These are phyloP conservation scores for Ustilago loliicola DNA, from an alignment of 1,284 basidiomycete genomes.

Conservation along the genomic window DNA sequence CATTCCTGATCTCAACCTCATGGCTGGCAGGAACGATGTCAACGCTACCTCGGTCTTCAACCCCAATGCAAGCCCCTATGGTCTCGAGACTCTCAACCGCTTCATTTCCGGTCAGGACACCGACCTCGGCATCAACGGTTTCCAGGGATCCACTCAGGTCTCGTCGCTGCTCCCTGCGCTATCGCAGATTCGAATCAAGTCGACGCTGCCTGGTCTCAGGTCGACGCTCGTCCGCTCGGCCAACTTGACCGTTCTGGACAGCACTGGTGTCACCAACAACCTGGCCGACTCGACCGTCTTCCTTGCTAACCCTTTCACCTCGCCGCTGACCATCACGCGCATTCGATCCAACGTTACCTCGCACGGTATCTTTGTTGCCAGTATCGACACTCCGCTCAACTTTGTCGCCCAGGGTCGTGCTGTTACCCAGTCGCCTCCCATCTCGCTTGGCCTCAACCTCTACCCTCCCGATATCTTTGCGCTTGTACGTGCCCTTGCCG, in stretches of 20 bases:
- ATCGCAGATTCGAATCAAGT: constrained; percentile 76
- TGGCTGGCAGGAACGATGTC: constrained; percentile 62
- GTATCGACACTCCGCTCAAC: constrained; percentile 76
- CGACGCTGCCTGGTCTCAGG: constrained; percentile 77
- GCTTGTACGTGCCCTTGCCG: constrained; percentile 78
- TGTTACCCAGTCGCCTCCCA: constrained; percentile 76
- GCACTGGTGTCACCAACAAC: constrained; percentile 78
- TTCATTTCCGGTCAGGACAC: constrained; percentile 76
- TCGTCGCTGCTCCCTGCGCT: constrained; percentile 78
- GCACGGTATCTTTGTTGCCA: constrained; percentile 78
- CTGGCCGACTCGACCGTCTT: constrained; percentile 78
- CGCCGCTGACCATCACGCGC: constrained; percentile 76
- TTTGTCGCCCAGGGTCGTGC: constrained; percentile 76
- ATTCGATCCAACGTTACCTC: constrained; percentile 78
- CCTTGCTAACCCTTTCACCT: constrained; percentile 80
- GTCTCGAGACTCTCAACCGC: constrained; percentile 78
- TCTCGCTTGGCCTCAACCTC: constrained; percentile 79
- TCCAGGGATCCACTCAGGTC: constrained; percentile 76
- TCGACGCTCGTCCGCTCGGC: constrained; percentile 76
- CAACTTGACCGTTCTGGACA: constrained; percentile 76
- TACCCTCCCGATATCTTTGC: constrained; percentile 81
- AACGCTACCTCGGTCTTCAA: constrained; percentile 70
- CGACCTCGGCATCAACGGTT: constrained; percentile 72
- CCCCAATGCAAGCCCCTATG: constrained; percentile 78
- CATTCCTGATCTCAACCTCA: constrained; percentile 61